Percentiles rank a stretch among this genome's conserved stretches.
phyloP scores from a whole-genome alignment of 2,329 filamentous ascomycete genomes.

The Talaromyces sp. region DNA sequence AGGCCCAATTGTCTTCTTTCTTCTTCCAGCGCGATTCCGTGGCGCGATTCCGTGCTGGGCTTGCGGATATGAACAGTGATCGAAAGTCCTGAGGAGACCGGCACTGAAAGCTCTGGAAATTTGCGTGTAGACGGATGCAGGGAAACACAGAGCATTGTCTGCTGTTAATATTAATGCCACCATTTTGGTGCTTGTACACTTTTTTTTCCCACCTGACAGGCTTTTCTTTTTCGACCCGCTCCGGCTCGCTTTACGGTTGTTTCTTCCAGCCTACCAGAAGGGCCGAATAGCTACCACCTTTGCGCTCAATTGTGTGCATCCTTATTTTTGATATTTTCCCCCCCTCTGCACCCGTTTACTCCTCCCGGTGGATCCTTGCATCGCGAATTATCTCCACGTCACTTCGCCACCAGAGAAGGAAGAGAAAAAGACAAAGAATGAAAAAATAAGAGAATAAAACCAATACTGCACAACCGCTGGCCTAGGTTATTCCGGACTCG shows the following conservation, averaged over 20 bases:
- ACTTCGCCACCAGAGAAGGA: neutral
- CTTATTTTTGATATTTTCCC: neutral
- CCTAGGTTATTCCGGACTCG: conserved; percentile 5
- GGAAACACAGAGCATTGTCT: neutral
- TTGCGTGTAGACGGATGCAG: neutral
- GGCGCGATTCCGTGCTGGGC: too few relatives aligned
- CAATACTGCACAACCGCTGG: neutral
- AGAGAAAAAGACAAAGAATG: neutral
- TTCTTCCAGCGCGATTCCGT: neutral
- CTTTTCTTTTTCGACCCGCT: conserved; percentile 7
- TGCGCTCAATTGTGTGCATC: conserved; percentile 1
- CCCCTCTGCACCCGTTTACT: neutral
- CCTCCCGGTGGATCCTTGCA: neutral
- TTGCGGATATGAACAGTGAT: neutral
- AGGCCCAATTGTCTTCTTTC: neutral
- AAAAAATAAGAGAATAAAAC: conserved; percentile 1
- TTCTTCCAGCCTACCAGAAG: conserved; percentile 11
- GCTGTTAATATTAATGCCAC: neutral
- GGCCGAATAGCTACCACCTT: neutral
- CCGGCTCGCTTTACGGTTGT: conserved; percentile 6
- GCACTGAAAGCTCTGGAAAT: neutral
- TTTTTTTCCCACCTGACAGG: conserved; percentile 8
- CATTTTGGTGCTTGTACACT: neutral
- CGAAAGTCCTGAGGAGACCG: neutral
- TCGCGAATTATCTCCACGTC: neutral